Base-by-base conservation (phyloP, 495 filamentous ascomycete species). In the Neurospora sp. region DNA sequence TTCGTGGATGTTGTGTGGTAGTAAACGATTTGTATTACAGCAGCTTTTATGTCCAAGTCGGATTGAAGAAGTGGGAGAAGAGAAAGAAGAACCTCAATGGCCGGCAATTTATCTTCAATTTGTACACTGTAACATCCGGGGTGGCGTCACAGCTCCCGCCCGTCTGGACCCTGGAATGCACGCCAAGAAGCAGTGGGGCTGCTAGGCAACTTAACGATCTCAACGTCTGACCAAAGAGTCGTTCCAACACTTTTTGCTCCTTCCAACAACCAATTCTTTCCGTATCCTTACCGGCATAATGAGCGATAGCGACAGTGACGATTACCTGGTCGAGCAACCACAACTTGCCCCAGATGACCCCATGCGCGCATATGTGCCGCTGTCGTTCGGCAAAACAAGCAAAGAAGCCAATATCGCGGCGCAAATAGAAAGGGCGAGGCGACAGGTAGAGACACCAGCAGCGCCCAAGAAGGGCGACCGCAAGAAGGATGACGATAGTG, bases 301-400 rank as follows among this genome's bases (percentile, higher is more conserved):
- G 86, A 86, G 82, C 74, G 83, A 90, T 76, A 90, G 88, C 34
- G 90, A 92, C 70, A 90, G 88, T 36, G 91, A 92, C 70, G 91
- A 94, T 72, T 82, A 85, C 69, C 79, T 83, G 72, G 80, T 89
- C 36, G 88, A 90, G 72, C 84, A 81, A 21, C 82, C 85, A 19
- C 74, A 75, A 19, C 75, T 89, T 28, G 82, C 85, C 24, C 79
- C 80, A 38, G 90, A 96, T 81, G 93, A 98, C 71, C 90, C 90
- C 37, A 89, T 98, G 86, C 91, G 92, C 73, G 86, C 89, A 39
- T 96, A 92, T 81, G 82, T 98, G 66, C 95, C 94, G 2, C 85
- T 89, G 0, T 89, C 93, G 11, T 99, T 99, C 77, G 96, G 96
- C 39, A 97, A 95, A 81, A 91, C 92, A 78, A 83, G 88, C 39